Evolutionary conservation across 805 yeast genomes (phyloP).

Genomic region (Zygosaccharomyces pseudorouxii): DNA sequence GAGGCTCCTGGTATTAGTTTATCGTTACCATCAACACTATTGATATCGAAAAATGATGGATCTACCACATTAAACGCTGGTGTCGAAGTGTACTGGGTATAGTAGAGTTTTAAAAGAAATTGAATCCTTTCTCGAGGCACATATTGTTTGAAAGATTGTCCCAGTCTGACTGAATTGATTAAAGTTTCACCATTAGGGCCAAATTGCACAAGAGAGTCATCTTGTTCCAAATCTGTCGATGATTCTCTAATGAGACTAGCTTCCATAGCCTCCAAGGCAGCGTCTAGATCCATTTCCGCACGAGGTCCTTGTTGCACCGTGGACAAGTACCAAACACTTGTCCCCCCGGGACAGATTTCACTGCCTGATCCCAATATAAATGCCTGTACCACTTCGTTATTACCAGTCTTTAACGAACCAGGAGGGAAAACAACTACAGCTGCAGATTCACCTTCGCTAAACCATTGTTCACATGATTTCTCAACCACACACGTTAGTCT

Average conservation of each 20-base stretch:
- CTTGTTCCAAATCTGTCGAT: slow-evolving; percentile 49
- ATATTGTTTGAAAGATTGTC: slow-evolving; percentile 78
- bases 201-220: slow-evolving; percentile 52
- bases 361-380: slow-evolving; percentile 82
- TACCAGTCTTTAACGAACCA: slow-evolving; percentile 59
- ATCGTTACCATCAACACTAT: slow-evolving; percentile 28
- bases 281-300: slow-evolving; percentile 73
- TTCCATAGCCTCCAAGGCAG: slow-evolving; percentile 78
- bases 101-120: slow-evolving; percentile 56
- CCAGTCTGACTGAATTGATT: slow-evolving; percentile 76
- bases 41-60: slow-evolving; percentile 39
- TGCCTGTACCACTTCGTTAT: slow-evolving; percentile 75
- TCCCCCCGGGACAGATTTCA: slow-evolving; percentile 83
- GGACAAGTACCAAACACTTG: slow-evolving; percentile 85
- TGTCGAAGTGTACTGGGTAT: slow-evolving; percentile 53
- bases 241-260: slow-evolving; percentile 76
- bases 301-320: slow-evolving; percentile 65
- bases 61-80: slow-evolving; percentile 53
- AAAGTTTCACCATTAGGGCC: slow-evolving; percentile 60
- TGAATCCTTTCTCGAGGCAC: slow-evolving; percentile 72
- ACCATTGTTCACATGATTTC: slow-evolving; percentile 89
- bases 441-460: slow-evolving; percentile 74
- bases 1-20: slow-evolving; percentile 37
- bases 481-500: slow-evolving; percentile 79
- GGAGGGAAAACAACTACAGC: slow-evolving; percentile 94